phyloP scores from a whole-genome alignment of 495 filamentous ascomycete species.

The Podospora didyma region DNA sequence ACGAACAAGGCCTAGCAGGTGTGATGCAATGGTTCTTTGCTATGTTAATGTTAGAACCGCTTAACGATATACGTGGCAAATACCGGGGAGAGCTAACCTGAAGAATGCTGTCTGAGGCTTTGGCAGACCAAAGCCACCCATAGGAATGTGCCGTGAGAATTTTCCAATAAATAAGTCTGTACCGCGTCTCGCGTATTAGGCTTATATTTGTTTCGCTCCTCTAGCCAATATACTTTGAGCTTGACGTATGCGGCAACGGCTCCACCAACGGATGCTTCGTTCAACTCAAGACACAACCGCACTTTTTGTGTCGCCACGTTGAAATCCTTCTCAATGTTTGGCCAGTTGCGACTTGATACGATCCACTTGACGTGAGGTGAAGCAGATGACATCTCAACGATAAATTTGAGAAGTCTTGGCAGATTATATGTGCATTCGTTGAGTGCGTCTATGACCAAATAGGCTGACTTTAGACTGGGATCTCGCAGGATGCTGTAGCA shows the following conservation, averaged over 20 bases:
- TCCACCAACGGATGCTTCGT: conserved; percentile 14
- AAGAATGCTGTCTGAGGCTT: too few relatives aligned
- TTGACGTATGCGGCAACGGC: conserved; percentile 30
- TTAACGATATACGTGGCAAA: too few relatives aligned
- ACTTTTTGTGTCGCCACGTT: conserved; percentile 5
- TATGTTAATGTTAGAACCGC: too few relatives aligned
- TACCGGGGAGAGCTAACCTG: too few relatives aligned
- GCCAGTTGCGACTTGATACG: conserved; percentile 35
- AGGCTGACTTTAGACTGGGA: conserved; percentile 12
- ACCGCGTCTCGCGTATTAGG: conserved; percentile 14
- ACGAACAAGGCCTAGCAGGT: too few relatives aligned
- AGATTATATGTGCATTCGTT: conserved; percentile 40
- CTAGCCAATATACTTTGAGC: conserved; percentile 25
- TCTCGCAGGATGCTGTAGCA: conserved; percentile 31
- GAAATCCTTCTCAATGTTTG: conserved; percentile 28
- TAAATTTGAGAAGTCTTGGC: too few relatives aligned
- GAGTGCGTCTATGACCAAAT: conserved; percentile 46
- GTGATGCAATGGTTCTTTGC: too few relatives aligned
- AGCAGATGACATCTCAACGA: conserved; percentile 14
- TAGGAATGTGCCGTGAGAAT: conserved; percentile 30
- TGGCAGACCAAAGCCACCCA: conserved; percentile 33
- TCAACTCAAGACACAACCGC: conserved; percentile 30
- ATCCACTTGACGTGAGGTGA: conserved; percentile 24
- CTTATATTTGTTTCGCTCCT: conserved; percentile 11
- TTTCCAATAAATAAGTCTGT: conserved; percentile 10